These are phyloP conservation scores for Musa acuminata DNA, from an alignment of 176 grass and related monocot species.

Conservation along the genomic window DNA sequence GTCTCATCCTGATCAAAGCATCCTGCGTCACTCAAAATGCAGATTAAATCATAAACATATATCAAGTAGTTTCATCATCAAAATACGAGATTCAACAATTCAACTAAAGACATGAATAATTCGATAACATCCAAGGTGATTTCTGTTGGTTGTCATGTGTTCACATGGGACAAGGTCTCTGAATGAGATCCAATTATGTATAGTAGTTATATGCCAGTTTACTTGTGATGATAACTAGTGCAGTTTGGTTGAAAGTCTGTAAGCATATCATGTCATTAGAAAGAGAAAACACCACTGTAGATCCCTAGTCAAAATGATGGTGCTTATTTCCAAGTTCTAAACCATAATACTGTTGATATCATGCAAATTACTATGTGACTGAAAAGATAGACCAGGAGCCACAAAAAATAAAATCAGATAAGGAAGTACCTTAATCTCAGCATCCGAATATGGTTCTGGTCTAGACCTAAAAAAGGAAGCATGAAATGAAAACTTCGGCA, in stretches of 20 bases:
- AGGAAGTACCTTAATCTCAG: conserved; percentile 78
- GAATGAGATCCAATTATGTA: neutral
- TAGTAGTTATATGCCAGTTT: too few relatives aligned
- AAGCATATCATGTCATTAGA: too few relatives aligned
- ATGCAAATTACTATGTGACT: neutral
- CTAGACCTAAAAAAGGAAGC: conserved; percentile 49
- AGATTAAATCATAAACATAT: too few relatives aligned
- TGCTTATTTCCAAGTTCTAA: too few relatives aligned
- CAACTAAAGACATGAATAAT: neutral
- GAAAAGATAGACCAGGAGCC: neutral
- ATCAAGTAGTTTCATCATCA: too few relatives aligned
- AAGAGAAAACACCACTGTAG: too few relatives aligned
- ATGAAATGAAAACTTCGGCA: conserved; percentile 10
- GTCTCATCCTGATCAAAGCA: too few relatives aligned
- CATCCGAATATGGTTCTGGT: conserved; percentile 66
- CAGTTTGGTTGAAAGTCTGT: too few relatives aligned
- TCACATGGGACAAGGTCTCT: neutral
- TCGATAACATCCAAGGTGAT: neutral
- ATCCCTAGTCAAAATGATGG: too few relatives aligned
- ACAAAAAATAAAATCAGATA: conserved; percentile 2
- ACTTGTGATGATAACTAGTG: too few relatives aligned
- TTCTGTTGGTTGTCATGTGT: neutral
- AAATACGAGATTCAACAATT: too few relatives aligned
- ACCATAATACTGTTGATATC: neutral
- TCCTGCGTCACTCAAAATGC: too few relatives aligned